phyloP scores from a whole-genome alignment of 2,329 filamentous ascomycete species.

The Calonectria ilicicola region DNA sequence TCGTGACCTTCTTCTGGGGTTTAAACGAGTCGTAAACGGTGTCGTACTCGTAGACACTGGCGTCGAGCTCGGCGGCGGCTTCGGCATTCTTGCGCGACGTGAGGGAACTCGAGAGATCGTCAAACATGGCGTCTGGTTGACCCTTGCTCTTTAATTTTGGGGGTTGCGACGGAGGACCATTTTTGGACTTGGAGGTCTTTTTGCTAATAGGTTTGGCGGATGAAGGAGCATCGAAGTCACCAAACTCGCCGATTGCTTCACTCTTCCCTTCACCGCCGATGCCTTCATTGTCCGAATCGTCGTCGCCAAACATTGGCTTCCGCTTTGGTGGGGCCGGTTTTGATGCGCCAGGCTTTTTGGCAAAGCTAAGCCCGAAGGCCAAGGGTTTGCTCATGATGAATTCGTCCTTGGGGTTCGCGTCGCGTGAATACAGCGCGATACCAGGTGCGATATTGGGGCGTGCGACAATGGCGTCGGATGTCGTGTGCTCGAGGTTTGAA shows the following conservation, averaged over 20 bases:
- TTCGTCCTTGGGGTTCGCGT: not conserved
- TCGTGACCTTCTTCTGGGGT: constrained; percentile 69
- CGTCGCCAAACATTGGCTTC: constrained; percentile 69
- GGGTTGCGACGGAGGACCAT: constrained; percentile 49
- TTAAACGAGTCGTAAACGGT: constrained; percentile 83
- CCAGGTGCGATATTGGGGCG: not conserved
- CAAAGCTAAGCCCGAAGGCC: constrained; percentile 69
- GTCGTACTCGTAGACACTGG: constrained; percentile 88
- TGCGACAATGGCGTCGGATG: not conserved
- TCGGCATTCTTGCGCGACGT: constrained; percentile 73
- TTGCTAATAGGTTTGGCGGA: constrained; percentile 35
- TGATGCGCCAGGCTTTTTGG: constrained; percentile 66
- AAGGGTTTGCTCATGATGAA: constrained; percentile 60
- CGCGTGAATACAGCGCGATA: not conserved
- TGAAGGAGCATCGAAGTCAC: constrained; percentile 55
- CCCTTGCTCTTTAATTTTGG: constrained; percentile 60
- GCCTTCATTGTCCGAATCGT: constrained; percentile 66
- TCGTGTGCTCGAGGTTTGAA: constrained; percentile 11
- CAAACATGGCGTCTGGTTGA: constrained; percentile 61
- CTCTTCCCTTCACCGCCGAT: constrained; percentile 51
- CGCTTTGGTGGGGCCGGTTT: constrained; percentile 63
- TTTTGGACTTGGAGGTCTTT: constrained; percentile 51
- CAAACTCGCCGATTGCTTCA: constrained; percentile 74
- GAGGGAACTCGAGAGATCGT: constrained; percentile 75
- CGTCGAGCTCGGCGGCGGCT: constrained; percentile 75